Percentiles rank a stretch among this genome's conserved stretches.
These are phyloP conservation scores for Fusarium albidum DNA, from an alignment of 2,329 filamentous ascomycete genomes.

Conservation along the genomic window DNA sequence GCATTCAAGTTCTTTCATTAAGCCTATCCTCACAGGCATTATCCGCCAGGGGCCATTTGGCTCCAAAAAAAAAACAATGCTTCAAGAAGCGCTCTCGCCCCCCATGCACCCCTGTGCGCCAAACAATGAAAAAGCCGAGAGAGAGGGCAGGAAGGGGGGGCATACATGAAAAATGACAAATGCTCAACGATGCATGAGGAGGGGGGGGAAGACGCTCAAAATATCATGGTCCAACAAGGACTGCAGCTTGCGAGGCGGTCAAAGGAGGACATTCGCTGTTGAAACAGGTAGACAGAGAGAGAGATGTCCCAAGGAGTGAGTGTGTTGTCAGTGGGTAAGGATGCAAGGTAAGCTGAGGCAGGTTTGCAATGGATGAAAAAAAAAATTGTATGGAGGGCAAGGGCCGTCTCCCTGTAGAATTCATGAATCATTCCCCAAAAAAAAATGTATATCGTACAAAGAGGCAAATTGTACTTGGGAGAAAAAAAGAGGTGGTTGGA, in stretches of 20 bases:
- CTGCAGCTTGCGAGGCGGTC: conserved; percentile 1
- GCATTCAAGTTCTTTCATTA: conserved; percentile 14
- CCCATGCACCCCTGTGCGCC: conserved; percentile 14
- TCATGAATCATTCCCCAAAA: conserved; percentile 31
- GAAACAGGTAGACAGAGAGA: conserved; percentile 21
- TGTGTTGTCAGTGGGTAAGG: conserved; percentile 12
- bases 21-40: conserved; percentile 10
- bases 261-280: conserved; percentile 1
- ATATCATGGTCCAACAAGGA: conserved; percentile 1
- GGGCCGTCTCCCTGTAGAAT: conserved; percentile 21
- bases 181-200: background rate
- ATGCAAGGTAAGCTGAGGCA: no score
- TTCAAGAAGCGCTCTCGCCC: conserved; percentile 14
- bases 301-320: conserved; percentile 27
- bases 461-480: background rate
- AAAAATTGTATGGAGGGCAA: no score
- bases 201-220: background rate
- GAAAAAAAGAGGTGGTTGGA: background rate
- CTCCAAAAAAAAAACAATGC: no score
- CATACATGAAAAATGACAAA: conserved; percentile 13
- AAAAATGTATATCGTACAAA: conserved; percentile 26
- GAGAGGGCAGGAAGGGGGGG: conserved; percentile 4
- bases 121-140: conserved; percentile 16
- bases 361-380: conserved; percentile 4
- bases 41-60: conserved; percentile 9